Evolutionary conservation across 2,329 filamentous ascomycete genomes (phyloP).

Genomic region (Fusarium sp.): DNA sequence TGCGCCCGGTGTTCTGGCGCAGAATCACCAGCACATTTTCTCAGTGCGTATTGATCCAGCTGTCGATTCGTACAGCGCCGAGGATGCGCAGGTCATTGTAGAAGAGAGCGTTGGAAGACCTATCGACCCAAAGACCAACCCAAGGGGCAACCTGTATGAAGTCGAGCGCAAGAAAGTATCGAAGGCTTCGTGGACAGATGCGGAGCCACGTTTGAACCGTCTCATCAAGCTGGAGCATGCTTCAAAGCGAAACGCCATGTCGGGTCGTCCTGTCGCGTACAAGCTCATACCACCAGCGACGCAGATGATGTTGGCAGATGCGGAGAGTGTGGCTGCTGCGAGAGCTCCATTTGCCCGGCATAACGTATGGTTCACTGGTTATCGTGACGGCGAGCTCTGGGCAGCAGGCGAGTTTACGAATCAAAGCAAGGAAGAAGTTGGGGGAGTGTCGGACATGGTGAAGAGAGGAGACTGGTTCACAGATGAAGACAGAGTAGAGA

Average conservation of each 20-base stretch:
- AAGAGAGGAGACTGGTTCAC: conserved; percentile 60
- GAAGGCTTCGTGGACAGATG: conserved; percentile 61
- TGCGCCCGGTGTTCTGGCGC: conserved; percentile 70
- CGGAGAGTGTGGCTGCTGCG: conserved; percentile 55
- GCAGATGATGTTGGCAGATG: conserved; percentile 60
- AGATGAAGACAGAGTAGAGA: conserved; percentile 34
- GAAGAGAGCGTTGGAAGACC: conserved; percentile 52
- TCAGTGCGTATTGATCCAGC: conserved; percentile 71
- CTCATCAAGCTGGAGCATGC: conserved; percentile 61
- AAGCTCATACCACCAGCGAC: conserved; percentile 59
- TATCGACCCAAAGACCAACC: conserved; percentile 65
- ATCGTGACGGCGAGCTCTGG: conserved; percentile 62
- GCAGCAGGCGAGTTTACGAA: conserved; percentile 64
- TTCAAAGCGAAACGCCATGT: conserved; percentile 58
- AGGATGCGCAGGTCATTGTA: conserved; percentile 60
- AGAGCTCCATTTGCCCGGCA: conserved; percentile 60
- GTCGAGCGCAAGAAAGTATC: conserved; percentile 58
- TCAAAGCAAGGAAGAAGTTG: conserved; percentile 58
- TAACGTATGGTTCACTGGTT: conserved; percentile 61
- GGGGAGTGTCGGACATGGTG: conserved; percentile 61
- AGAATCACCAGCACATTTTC: conserved; percentile 78
- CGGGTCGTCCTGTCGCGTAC: conserved; percentile 62
- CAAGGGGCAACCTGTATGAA: conserved; percentile 69
- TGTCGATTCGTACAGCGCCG: conserved; percentile 59
- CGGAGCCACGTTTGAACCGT: conserved; percentile 64